phyloP scores from a whole-genome alignment of 2,329 filamentous ascomycete genomes.

The Pleomassaria siparia region DNA sequence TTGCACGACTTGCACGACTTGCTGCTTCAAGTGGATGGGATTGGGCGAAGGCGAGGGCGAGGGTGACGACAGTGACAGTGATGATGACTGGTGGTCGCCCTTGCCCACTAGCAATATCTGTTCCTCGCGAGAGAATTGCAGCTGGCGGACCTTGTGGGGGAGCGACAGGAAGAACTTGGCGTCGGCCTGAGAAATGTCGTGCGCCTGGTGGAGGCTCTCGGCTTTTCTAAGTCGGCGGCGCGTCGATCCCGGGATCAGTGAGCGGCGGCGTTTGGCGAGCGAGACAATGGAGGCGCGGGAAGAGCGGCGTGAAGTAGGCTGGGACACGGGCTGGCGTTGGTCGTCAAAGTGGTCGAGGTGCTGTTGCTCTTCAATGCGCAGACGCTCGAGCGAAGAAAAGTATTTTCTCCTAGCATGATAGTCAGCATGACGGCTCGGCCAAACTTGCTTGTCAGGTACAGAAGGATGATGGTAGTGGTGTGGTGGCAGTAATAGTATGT shows the following conservation, averaged over 20 bases:
- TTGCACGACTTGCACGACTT: too few species aligned
- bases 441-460: slow-evolving; percentile 29
- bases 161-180: slow-evolving; percentile 69
- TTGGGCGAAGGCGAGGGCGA: neutral
- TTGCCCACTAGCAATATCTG: slow-evolving; percentile 61
- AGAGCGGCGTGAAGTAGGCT: slow-evolving; percentile 22
- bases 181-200: slow-evolving; percentile 55
- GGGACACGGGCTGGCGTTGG: slow-evolving; percentile 32
- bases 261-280: slow-evolving; percentile 17
- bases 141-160: slow-evolving; percentile 71
- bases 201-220: slow-evolving; percentile 30
- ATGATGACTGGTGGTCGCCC: slow-evolving; percentile 45
- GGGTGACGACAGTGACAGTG: slow-evolving; percentile 16
- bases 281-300: slow-evolving; percentile 28
- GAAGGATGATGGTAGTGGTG: slow-evolving; percentile 22
- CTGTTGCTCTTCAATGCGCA: slow-evolving; percentile 61
- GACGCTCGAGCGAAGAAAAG: slow-evolving; percentile 71
- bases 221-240: slow-evolving; percentile 38
- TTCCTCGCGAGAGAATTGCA: slow-evolving; percentile 72
- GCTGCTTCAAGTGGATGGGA: slow-evolving; percentile 20
- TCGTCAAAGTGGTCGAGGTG: slow-evolving; percentile 22
- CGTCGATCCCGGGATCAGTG: slow-evolving; percentile 20
- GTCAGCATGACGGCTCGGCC: slow-evolving; percentile 26
- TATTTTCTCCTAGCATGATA: slow-evolving; percentile 58
- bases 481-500: too few species aligned